Evolutionary conservation across 257 asterid genomes (phyloP).

Genomic region (Solanum appendiculatum): DNA sequence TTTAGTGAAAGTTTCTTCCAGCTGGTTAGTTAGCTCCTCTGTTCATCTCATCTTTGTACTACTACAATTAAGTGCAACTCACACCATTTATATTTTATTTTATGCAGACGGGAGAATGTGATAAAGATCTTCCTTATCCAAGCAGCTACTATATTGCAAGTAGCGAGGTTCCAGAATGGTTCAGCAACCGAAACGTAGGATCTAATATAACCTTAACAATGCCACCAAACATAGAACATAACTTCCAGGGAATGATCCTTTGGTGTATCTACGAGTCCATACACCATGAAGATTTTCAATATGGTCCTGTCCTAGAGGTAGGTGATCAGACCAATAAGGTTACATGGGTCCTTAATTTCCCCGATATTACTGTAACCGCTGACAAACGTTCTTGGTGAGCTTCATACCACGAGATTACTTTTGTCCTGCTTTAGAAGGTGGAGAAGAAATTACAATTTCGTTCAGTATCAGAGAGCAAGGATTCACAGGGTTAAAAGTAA

Average conservation of each 20-base stretch:
- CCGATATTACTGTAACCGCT: not conserved
- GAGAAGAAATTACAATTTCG: not conserved
- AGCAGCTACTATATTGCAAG: not conserved
- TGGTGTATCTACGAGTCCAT: not conserved
- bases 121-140: not conserved
- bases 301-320: not conserved
- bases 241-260: not conserved
- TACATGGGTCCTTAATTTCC: not conserved
- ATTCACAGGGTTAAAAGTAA: not conserved
- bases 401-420: not conserved
- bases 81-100: not conserved
- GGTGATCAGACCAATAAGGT: not conserved
- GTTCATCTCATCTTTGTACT: not conserved
- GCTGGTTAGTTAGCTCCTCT: not conserved
- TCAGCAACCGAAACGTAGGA: not conserved
- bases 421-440: not conserved
- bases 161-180: not conserved
- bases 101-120: not conserved
- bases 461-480: not conserved
- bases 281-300: rapidly evolving
- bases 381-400: not conserved
- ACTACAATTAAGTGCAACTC: not conserved
- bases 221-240: not conserved
- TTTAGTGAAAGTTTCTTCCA: not conserved
- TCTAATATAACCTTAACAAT: not conserved